These are phyloP conservation scores for Marvania coccoides DNA, from an alignment of 139 green algal genomes.

Conservation along the genomic window DNA sequence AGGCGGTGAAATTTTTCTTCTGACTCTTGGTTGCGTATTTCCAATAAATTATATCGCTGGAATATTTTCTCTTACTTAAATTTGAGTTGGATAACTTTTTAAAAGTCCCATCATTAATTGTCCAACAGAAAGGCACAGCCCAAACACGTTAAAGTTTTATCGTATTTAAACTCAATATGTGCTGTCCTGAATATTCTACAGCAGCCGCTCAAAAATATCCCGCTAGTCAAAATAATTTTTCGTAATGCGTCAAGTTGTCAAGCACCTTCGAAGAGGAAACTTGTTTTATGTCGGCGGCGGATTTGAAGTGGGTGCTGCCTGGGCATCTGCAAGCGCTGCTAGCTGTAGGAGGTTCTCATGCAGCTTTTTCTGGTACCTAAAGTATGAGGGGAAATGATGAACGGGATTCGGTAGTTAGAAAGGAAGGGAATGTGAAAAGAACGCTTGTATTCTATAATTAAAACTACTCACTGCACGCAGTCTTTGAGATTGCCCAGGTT, in stretches of 20 bases:
- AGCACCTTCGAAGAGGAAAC: too few species aligned
- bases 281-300: background rate
- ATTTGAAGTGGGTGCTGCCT: background rate
- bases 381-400: background rate
- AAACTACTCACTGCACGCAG: constrained; percentile 2
- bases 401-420: background rate
- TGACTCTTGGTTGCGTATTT: too few species aligned
- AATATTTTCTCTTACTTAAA: too few species aligned
- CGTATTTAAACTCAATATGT: background rate
- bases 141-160: too few species aligned
- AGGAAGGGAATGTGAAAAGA: background rate
- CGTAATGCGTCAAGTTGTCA: too few species aligned
- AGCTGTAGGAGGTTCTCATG: constrained; percentile 3
- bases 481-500: constrained; percentile 5
- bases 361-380: constrained; percentile 7
- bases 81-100: too few species aligned
- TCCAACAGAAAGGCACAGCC: too few species aligned
- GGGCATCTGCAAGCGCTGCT: constrained; percentile 6
- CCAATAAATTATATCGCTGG: too few species aligned
- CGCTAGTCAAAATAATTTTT: too few species aligned
- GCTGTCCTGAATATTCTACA: background rate
- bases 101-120: too few species aligned
- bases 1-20: too few species aligned
- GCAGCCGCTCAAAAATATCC: too few species aligned
- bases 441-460: background rate